phyloP scores from a whole-genome alignment of 1,284 basidiomycete species.

The Xanthoconium separans region DNA sequence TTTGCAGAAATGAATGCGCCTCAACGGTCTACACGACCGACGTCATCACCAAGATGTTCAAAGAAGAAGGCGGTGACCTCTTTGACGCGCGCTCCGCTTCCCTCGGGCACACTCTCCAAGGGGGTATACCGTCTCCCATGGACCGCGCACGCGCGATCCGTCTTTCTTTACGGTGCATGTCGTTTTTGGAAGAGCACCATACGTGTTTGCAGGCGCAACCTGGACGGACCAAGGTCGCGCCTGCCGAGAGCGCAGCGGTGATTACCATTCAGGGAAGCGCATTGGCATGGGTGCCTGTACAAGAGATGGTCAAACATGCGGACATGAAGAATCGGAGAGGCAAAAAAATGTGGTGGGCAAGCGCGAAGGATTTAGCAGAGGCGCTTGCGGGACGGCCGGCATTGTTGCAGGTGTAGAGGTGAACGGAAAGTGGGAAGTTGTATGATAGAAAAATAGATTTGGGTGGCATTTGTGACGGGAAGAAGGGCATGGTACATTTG shows the following conservation, averaged over 20 bases:
- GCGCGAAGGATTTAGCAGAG: conserved; percentile 70
- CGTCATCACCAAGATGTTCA: conserved; percentile 90
- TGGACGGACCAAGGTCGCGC: conserved; percentile 49
- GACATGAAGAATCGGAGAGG: conserved; percentile 91
- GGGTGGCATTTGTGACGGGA: too few species aligned
- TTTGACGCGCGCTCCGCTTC: conserved; percentile 95
- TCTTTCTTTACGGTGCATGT: conserved; percentile 89
- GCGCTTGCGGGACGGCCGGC: conserved; percentile 63
- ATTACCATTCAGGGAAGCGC: conserved; percentile 87
- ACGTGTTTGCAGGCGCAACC: conserved; percentile 46
- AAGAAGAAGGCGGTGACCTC: conserved; percentile 87
- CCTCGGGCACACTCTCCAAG: conserved; percentile 95
- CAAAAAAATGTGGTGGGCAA: conserved; percentile 81
- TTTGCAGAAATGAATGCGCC: conserved; percentile 79
- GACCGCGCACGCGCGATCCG: conserved; percentile 92
- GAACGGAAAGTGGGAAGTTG: not conserved
- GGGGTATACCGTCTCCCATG: conserved; percentile 90
- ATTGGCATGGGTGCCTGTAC: conserved; percentile 81
- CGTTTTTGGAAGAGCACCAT: conserved; percentile 88
- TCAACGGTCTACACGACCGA: conserved; percentile 91
- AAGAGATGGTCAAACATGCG: conserved; percentile 81
- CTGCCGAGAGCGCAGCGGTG: conserved; percentile 76
- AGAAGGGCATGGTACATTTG: too few species aligned
- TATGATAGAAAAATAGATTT: too few species aligned
- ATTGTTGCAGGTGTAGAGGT: conserved; percentile 34